Evolutionary conservation across 129 eudicot species (phyloP), one percentile per base, ranked within the genome.

Genomic region (Sambucus nigra): DNA sequence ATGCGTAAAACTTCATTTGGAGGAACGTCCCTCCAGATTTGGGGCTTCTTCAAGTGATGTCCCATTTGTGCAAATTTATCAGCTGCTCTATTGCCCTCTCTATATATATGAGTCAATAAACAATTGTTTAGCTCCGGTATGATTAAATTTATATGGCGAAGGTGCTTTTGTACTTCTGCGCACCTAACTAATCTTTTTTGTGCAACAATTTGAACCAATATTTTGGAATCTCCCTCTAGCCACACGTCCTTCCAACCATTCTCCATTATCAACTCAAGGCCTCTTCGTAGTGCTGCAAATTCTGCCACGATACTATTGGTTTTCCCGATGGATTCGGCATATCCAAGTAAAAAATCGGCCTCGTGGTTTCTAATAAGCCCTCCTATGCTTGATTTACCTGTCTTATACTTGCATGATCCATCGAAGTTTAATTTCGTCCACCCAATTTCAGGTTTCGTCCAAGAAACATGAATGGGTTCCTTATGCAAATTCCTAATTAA

Each of bases 401-500:
- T 85, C 56, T 72, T 73, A 25, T 72, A 70, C 50, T 82, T 91
- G 79, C 81, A 79, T 10, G 99, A 91, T 15, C 95, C 95, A 22
- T 91, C 99, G 25, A 71, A 91, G 72, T 91, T 91, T 13, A 91
- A 16, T 55, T 91, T 91, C 2, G 83, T 80, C 94, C 95, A 86
- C 11, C 99, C 99, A 0, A 41, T 33, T 26, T 74, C 69, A 1
- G 95, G 98, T 57, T 65, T 91, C 49, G 65, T 54, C 99, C 95
- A 91, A 57, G 78, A 57, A 59, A 86, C 80, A 25, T 61, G 57
- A 7, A 79, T 61, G 0, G 78, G 73, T 57, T 80, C 70, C 39
- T 74, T 79, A 74, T 78, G 85, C 35, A 47, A 76, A 40, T 68
- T 66, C 35, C 94, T 56, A 10, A 32, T 15, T 0, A n/a, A n/a